Percentiles rank a stretch among this genome's conserved stretches.
These are phyloP conservation scores for Tetratostichococcus sp. DNA, from an alignment of 139 green algal species.

Conservation along the genomic window DNA sequence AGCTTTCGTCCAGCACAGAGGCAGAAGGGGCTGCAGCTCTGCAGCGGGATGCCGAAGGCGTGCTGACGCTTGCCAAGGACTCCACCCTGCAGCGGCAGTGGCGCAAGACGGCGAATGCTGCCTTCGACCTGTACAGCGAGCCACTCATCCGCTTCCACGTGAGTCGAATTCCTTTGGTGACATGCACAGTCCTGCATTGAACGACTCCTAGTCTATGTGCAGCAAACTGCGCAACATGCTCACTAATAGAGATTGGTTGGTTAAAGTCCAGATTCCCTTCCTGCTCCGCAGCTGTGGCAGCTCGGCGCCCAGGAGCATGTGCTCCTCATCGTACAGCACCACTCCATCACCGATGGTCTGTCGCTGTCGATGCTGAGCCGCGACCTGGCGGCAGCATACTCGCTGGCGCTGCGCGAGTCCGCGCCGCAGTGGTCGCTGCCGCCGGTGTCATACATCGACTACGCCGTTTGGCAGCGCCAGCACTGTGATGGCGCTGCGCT, in stretches of 20 bases:
- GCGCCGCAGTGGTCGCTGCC: background rate
- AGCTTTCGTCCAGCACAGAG: background rate
- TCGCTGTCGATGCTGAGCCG: background rate
- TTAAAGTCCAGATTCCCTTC: too few relatives aligned
- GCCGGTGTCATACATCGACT: background rate
- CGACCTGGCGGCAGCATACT: conserved; percentile 7
- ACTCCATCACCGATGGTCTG: conserved; percentile 16
- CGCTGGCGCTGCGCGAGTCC: background rate
- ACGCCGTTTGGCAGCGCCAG: background rate
- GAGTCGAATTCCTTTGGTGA: too few relatives aligned
- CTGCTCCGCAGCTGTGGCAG: too few relatives aligned
- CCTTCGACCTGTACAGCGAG: background rate
- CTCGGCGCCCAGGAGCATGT: background rate
- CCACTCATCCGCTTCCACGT: background rate
- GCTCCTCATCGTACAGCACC: conserved; percentile 10
- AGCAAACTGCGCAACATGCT: too few relatives aligned
- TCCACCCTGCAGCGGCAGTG: background rate
- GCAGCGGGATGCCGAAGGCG: too few relatives aligned
- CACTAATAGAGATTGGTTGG: too few relatives aligned
- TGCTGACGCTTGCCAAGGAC: too few relatives aligned
- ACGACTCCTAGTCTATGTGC: too few relatives aligned
- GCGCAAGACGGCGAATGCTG: too few relatives aligned
- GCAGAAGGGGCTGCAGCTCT: too few relatives aligned
- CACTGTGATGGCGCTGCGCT: background rate
- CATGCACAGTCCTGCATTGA: too few relatives aligned